Conservation (phyloP, 2,329 filamentous ascomycete genomes). For the Talaromyces amestolkiae region DNA sequence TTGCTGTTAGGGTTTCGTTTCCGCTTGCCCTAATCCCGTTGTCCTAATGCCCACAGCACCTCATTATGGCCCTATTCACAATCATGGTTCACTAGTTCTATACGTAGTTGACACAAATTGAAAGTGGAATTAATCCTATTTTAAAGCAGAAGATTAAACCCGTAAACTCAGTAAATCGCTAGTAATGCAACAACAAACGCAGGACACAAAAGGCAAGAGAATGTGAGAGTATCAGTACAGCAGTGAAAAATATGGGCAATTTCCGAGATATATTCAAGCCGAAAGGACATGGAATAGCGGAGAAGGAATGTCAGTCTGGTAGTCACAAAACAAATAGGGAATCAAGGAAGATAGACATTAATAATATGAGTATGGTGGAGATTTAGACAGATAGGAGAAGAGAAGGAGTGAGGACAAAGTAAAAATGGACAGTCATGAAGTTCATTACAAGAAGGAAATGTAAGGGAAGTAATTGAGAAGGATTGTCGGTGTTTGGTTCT, state of each 20-base stretch:
- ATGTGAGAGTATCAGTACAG: not conserved
- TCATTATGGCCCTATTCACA: too few relatives aligned
- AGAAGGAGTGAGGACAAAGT: not conserved
- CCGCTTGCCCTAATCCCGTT: not conserved
- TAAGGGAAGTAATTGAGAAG: not conserved
- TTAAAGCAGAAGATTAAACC: not conserved
- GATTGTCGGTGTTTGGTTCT: not conserved
- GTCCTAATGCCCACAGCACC: not conserved
- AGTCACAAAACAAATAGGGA: not conserved
- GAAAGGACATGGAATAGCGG: not conserved
- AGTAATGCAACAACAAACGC: not conserved
- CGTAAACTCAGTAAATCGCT: not conserved
- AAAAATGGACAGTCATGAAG: not conserved
- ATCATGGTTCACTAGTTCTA: too few relatives aligned
- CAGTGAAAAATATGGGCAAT: not conserved
- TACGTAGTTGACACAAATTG: too few relatives aligned
- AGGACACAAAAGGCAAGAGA: not conserved
- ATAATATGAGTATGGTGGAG: not conserved
- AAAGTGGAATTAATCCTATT: not conserved
- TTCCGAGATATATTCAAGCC: constrained; percentile 12
- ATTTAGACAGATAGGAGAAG: not conserved
- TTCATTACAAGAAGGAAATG: constrained; percentile 13
- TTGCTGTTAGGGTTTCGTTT: not conserved
- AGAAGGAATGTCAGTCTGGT: not conserved
- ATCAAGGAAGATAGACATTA: constrained; percentile 15